Conservation (phyloP, 192 early-diverging fungal genomes). For the Coemansia sp. region DNA sequence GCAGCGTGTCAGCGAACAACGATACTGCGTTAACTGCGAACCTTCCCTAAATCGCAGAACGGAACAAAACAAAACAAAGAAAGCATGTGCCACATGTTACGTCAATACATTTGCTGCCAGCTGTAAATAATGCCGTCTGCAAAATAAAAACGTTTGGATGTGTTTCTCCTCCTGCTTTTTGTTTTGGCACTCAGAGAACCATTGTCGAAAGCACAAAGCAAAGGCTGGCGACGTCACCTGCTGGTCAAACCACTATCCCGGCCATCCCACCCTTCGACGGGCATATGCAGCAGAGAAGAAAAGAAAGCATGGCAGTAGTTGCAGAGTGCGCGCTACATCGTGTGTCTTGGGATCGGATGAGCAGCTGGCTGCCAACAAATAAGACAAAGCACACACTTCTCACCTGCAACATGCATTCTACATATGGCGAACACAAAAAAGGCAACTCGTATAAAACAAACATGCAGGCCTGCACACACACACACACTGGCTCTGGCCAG, state of each 20-base stretch:
- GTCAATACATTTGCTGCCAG: not conserved
- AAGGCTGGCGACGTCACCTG: not conserved
- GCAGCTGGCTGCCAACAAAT: not conserved
- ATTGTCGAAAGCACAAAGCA: not conserved
- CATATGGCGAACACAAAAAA: not conserved
- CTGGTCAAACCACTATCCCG: not conserved
- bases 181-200: not conserved
- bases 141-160: not conserved
- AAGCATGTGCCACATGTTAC: conserved; percentile 1
- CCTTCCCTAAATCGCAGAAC: conserved; percentile 32
- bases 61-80: not conserved
- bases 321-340: not conserved
- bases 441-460: not conserved
- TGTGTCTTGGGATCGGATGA: not conserved
- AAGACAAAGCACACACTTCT: not conserved
- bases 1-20: conserved; percentile 30
- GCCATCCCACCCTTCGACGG: not conserved
- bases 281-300: not conserved
- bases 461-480: not conserved
- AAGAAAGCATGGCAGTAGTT: not conserved
- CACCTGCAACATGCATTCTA: not conserved
- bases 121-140: not conserved
- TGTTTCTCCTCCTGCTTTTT: not conserved
- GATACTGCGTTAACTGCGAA: conserved; percentile 51
- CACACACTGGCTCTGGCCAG: no score